These are phyloP conservation scores for Amanita rubescens DNA, from an alignment of 768 basidiomycete species.

Conservation along the genomic window DNA sequence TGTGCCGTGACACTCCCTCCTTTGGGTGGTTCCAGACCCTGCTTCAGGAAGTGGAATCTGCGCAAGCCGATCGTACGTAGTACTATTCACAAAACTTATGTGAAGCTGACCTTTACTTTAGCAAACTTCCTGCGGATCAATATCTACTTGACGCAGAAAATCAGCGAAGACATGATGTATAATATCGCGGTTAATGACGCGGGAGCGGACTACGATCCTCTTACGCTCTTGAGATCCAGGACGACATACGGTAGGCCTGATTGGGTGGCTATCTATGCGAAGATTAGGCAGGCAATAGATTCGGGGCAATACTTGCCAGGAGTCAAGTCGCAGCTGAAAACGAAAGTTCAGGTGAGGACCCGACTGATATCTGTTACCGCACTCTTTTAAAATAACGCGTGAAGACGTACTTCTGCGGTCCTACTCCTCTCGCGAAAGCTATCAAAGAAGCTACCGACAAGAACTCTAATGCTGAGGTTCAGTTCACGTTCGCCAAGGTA, in stretches of 20 bases:
- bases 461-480: slow-evolving; percentile 46
- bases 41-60: slow-evolving; percentile 80
- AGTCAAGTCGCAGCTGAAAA: slow-evolving; percentile 69
- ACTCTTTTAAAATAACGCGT: slow-evolving; percentile 6
- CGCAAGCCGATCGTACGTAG: slow-evolving; percentile 77
- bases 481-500: slow-evolving; percentile 81
- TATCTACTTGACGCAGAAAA: slow-evolving; percentile 84
- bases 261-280: slow-evolving; percentile 75
- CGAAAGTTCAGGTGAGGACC: slow-evolving; percentile 68
- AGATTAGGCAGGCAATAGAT: slow-evolving; percentile 74
- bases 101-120: slow-evolving; percentile 23
- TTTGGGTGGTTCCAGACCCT: slow-evolving; percentile 96
- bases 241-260: slow-evolving; percentile 92
- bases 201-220: slow-evolving; percentile 79
- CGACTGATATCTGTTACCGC: background rate
- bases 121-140: slow-evolving; percentile 92
- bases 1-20: slow-evolving; percentile 90
- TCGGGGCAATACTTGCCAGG: slow-evolving; percentile 77
- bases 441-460: slow-evolving; percentile 66
- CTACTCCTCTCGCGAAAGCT: slow-evolving; percentile 62
- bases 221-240: slow-evolving; percentile 81
- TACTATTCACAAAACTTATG: background rate
- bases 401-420: slow-evolving; percentile 88
- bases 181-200: slow-evolving; percentile 87
- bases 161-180: slow-evolving; percentile 83